phyloP scores from a whole-genome alignment of 257 asterid species.

The Fraxinus cuspidata region DNA sequence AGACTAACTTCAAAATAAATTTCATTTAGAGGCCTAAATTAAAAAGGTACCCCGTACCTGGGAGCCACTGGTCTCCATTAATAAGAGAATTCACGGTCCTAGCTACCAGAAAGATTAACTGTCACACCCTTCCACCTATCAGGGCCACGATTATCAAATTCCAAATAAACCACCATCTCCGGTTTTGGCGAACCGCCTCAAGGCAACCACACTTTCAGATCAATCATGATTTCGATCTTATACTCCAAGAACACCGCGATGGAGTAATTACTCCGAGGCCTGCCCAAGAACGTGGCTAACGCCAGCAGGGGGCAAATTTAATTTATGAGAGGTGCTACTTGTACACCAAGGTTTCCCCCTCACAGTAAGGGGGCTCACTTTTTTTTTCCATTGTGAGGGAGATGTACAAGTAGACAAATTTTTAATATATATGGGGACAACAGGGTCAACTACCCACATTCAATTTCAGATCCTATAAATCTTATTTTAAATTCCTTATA shows the following conservation, averaged over 20 bases:
- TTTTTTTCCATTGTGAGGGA: no score
- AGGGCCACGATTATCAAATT: conserved; percentile 30
- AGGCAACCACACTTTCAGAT: conserved; percentile 35
- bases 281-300: conserved; percentile 26
- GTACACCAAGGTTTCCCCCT: no score
- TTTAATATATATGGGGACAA: no score
- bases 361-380: no score
- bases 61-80: conserved; percentile 19
- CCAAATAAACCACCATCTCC: conserved; percentile 33
- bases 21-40: not conserved
- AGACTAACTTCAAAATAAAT: no score
- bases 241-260: conserved; percentile 25
- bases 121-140: conserved; percentile 35
- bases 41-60: conserved; percentile 19
- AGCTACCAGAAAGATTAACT: not conserved
- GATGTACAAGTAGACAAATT: no score
- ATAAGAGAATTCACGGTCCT: conserved; percentile 17
- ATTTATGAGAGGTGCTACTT: no score
- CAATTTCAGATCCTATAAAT: no score
- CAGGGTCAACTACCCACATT: no score
- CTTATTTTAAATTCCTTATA: no score
- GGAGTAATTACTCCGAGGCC: conserved; percentile 43
- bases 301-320: no score
- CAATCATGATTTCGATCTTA: conserved; percentile 12
- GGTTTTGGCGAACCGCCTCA: conserved; percentile 18